A percentile compares a stretch with the other conserved stretches of the same genome.
Evolutionary conservation across 164 flowering plant species (phyloP).

Genomic region (Magnolia changhungtana): DNA sequence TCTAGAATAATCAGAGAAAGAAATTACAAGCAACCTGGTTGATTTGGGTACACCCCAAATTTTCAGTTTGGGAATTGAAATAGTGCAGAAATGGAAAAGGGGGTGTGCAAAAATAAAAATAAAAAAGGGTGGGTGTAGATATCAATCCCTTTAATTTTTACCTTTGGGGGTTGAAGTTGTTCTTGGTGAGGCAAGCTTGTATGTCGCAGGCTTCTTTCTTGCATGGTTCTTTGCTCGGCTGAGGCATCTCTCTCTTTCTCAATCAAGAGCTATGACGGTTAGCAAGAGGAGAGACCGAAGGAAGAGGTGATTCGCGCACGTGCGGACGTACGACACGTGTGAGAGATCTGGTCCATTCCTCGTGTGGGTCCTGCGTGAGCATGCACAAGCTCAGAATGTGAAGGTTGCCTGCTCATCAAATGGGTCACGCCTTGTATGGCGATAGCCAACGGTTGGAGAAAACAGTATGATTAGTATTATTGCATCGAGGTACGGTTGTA

Average conservation of each 20-base stretch:
- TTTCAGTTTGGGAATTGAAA: background rate
- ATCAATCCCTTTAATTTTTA: constrained; percentile 7
- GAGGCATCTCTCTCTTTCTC: constrained; percentile 33
- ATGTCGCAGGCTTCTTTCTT: constrained; percentile 91
- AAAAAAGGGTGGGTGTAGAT: background rate
- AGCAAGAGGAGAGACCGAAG: too few species aligned
- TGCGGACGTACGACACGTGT: too few species aligned
- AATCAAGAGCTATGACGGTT: background rate
- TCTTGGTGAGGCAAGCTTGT: constrained; percentile 89
- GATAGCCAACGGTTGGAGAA: too few species aligned
- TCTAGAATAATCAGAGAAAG: too few species aligned
- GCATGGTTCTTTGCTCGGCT: constrained; percentile 74
- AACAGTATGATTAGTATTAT: too few species aligned
- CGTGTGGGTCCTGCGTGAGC: too few species aligned
- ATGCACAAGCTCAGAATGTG: too few species aligned
- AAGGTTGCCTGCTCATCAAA: too few species aligned
- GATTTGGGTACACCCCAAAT: background rate
- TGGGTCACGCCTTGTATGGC: too few species aligned
- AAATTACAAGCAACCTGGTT: background rate
- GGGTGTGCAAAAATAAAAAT: background rate
- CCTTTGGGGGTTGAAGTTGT: constrained; percentile 76
- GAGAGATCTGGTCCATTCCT: too few species aligned
- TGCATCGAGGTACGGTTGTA: too few species aligned
- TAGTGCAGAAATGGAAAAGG: background rate
- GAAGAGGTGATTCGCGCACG: too few species aligned